phyloP scores from a whole-genome alignment of 345 rosid species.

The Salix viminalis region DNA sequence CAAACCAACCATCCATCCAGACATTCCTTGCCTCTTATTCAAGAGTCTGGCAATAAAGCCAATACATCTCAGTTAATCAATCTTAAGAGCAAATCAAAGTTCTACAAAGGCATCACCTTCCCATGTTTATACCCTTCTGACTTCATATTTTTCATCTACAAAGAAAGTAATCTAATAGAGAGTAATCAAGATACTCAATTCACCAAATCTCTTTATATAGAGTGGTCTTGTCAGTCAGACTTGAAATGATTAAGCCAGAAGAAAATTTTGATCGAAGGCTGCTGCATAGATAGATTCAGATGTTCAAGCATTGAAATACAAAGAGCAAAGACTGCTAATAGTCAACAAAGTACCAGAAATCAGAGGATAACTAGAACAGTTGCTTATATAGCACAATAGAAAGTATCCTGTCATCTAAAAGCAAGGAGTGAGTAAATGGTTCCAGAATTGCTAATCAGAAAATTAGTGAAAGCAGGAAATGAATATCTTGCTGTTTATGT shows the following conservation, averaged over 20 bases:
- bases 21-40: not conserved
- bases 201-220: not conserved
- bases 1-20: not conserved
- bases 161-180: not conserved
- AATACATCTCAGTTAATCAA: not conserved
- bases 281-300: not conserved
- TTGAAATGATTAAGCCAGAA: not conserved
- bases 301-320: not conserved
- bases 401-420: not conserved
- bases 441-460: not conserved
- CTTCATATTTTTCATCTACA: not conserved
- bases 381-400: not conserved
- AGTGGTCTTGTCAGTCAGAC: not conserved
- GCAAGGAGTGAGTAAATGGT: not conserved
- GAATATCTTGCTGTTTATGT: not conserved
- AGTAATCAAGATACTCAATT: not conserved
- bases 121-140: not conserved
- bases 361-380: not conserved
- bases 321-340: not conserved
- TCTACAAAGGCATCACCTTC: not conserved
- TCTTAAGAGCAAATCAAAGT: not conserved
- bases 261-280: not conserved
- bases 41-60: not conserved
- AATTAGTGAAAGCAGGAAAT: not conserved
- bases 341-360: not conserved